phyloP scores from a whole-genome alignment of 768 basidiomycete species.

The Leccinum longicurvipes region DNA sequence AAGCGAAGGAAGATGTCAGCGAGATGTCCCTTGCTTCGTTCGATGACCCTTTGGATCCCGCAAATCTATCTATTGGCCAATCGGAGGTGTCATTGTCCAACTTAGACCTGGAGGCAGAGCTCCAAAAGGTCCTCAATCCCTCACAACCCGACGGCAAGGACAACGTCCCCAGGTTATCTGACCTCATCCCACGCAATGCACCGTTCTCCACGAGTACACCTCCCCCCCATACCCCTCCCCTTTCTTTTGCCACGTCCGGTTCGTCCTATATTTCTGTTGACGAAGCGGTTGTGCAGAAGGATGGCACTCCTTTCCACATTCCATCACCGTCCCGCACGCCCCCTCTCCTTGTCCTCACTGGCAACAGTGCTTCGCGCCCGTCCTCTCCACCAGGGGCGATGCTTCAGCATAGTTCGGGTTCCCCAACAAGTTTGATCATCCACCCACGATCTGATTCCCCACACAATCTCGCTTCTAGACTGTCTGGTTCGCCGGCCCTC shows the following conservation, averaged over 20 bases:
- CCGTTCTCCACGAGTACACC: conserved; percentile 30
- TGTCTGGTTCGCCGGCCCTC: conserved; percentile 19
- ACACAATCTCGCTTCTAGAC: conserved; percentile 12
- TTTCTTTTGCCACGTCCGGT: conserved; percentile 16
- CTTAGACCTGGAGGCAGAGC: conserved; percentile 31
- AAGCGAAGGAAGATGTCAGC: conserved; percentile 24
- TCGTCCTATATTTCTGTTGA: conserved; percentile 16
- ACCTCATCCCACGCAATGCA: conserved; percentile 20
- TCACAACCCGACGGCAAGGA: conserved; percentile 10
- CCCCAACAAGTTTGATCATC: conserved; percentile 18
- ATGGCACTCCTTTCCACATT: not conserved
- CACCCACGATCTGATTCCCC: conserved; percentile 25
- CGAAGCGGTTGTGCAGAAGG: conserved; percentile 8
- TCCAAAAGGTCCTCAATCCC: conserved; percentile 20
- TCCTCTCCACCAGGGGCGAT: conserved; percentile 8
- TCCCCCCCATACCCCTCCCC: conserved; percentile 19
- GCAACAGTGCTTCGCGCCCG: not conserved
- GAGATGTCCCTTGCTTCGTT: conserved; percentile 29
- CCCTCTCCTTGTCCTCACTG: not conserved
- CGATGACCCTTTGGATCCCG: conserved; percentile 29
- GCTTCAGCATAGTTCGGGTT: conserved; percentile 15
- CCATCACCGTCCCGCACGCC: conserved; percentile 5
- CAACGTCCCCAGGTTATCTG: conserved; percentile 22
- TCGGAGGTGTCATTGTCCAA: conserved; percentile 36
- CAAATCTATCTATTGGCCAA: conserved; percentile 34